phyloP scores from a whole-genome alignment of 2,329 filamentous ascomycete genomes.

The Fusarium palustre region DNA sequence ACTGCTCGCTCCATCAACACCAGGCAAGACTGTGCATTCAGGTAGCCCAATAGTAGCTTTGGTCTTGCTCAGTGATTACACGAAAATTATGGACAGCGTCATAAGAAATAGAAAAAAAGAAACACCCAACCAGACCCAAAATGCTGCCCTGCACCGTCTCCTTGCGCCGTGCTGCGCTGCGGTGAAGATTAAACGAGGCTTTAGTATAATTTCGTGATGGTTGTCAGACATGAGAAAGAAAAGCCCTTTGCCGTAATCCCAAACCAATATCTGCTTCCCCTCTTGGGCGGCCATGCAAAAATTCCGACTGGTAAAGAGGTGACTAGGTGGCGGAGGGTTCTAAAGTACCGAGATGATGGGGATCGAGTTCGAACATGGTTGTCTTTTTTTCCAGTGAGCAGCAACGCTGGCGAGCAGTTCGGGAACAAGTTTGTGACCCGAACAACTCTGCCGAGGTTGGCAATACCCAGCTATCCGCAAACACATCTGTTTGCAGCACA shows the following conservation, averaged over 20 bases:
- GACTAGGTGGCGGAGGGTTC: constrained; percentile 31
- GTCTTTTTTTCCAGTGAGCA: constrained; percentile 1
- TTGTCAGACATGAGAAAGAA: constrained; percentile 51
- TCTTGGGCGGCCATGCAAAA: constrained; percentile 36
- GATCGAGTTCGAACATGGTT: constrained; percentile 31
- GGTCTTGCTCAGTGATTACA: constrained; percentile 41
- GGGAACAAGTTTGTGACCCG: constrained; percentile 3
- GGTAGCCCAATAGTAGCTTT: constrained; percentile 25
- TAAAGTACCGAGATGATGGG: constrained; percentile 41
- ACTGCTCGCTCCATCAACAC: constrained; percentile 33
- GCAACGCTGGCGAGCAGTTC: constrained; percentile 8
- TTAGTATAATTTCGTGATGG: constrained; percentile 53
- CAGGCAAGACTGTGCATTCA: constrained; percentile 32
- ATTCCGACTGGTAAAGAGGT: constrained; percentile 36
- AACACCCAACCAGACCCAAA: constrained; percentile 53
- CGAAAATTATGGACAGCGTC: constrained; percentile 49
- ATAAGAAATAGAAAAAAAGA: constrained; percentile 49
- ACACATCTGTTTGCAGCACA: neutral
- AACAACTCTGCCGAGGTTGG: constrained; percentile 17
- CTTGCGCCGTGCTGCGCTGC: constrained; percentile 56
- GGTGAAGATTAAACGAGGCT: constrained; percentile 52
- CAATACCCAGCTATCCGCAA: constrained; percentile 6
- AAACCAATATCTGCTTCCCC: constrained; percentile 39
- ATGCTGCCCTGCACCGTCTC: constrained; percentile 55
- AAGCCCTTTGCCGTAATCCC: constrained; percentile 39